phyloP scores from a whole-genome alignment of 768 basidiomycete species.

The Hemileccinum rubropunctum region DNA sequence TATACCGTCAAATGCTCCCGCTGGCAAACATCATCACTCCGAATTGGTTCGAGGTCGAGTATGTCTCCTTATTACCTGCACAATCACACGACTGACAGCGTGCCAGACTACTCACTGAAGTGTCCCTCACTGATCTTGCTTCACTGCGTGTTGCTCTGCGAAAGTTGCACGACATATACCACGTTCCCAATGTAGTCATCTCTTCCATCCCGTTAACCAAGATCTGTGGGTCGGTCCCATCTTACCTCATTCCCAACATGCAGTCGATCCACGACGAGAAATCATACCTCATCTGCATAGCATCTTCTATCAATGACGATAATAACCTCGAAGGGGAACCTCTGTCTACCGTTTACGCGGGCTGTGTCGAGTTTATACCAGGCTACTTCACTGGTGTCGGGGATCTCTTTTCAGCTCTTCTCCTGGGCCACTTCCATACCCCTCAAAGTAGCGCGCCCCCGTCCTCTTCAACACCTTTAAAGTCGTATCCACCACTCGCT shows the following conservation, averaged over 20 bases:
- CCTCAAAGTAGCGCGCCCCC: background rate
- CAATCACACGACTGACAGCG: constrained; percentile 1
- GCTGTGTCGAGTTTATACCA: constrained; percentile 71
- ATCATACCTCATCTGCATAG: constrained; percentile 74
- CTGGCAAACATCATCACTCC: constrained; percentile 93
- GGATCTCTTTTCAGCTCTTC: constrained; percentile 92
- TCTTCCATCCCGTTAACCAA: constrained; percentile 80
- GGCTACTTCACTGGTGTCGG: constrained; percentile 98
- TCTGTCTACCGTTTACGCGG: constrained; percentile 57
- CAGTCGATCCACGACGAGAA: constrained; percentile 17
- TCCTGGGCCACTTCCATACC: constrained; percentile 72
- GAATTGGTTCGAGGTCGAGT: constrained; percentile 99
- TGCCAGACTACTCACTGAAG: constrained; percentile 70
- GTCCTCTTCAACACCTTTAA: constrained; percentile 6
- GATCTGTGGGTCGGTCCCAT: constrained; percentile 55
- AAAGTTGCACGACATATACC: constrained; percentile 72
- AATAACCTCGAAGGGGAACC: constrained; percentile 10
- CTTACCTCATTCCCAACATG: constrained; percentile 34
- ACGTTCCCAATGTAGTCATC: constrained; percentile 85
- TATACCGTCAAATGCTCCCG: constrained; percentile 78
- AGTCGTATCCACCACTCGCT: constrained; percentile 13
- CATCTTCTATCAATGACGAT: constrained; percentile 50
- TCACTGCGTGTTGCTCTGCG: constrained; percentile 69
- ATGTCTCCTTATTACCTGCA: constrained; percentile 11
- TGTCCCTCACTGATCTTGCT: constrained; percentile 58